These are phyloP conservation scores for Lipomyces yarrowii DNA, from an alignment of 1,139 yeast genomes.

Conservation along the genomic window DNA sequence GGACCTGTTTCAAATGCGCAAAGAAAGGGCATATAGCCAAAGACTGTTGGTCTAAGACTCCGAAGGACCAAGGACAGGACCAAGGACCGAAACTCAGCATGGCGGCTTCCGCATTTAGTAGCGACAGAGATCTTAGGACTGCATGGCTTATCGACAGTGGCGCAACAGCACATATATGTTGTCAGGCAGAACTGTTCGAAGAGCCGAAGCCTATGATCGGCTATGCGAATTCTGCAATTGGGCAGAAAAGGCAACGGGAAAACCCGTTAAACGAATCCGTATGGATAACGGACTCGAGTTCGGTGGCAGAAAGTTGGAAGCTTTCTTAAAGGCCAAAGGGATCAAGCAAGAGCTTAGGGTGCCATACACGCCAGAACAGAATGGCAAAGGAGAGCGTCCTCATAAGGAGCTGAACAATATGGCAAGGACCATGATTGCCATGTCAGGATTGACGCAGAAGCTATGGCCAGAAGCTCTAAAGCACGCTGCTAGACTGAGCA, in stretches of 20 bases:
- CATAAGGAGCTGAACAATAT: not conserved
- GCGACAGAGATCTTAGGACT: no score
- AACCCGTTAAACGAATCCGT: not conserved
- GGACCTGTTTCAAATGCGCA: not conserved
- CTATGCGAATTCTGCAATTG: conserved; percentile 2
- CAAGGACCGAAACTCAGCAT: not conserved
- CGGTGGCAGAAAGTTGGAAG: not conserved
- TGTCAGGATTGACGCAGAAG: not conserved
- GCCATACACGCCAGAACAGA: conserved; percentile 3
- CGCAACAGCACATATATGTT: no score
- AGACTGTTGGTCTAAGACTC: not conserved
- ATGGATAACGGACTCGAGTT: not conserved
- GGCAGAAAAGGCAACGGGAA: not conserved
- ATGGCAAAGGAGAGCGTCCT: not conserved
- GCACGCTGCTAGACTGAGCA: not conserved
- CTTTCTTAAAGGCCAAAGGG: conserved; percentile 2
- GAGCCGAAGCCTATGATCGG: not conserved
- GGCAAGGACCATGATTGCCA: not conserved
- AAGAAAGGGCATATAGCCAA: not conserved
- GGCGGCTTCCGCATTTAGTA: no score
- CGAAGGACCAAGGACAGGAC: not conserved
- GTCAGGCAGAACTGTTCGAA: no score
- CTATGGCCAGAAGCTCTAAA: conserved; percentile 3
- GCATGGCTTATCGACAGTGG: no score
- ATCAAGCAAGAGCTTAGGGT: not conserved